These are phyloP conservation scores for Furcasterigmium sp. DNA, from an alignment of 2,329 filamentous ascomycete genomes.

Conservation along the genomic window DNA sequence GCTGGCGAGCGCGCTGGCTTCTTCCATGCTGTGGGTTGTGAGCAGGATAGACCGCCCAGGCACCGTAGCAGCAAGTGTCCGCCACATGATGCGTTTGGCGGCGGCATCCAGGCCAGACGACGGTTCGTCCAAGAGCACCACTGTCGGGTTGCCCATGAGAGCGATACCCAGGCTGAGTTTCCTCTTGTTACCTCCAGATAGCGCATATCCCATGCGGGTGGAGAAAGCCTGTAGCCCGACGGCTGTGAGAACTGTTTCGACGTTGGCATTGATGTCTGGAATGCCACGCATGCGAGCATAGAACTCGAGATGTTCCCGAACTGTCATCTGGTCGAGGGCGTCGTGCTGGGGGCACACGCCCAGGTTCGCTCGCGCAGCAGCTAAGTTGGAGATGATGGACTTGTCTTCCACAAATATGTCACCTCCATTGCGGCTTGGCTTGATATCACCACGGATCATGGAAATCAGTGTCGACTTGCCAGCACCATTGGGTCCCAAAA, in stretches of 20 bases:
- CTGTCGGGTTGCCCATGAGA: slow-evolving; percentile 84
- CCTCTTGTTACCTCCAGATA: slow-evolving; percentile 90
- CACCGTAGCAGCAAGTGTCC: slow-evolving; percentile 68
- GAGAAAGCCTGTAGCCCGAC: slow-evolving; percentile 71
- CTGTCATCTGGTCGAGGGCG: slow-evolving; percentile 88
- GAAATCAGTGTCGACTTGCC: slow-evolving; percentile 90
- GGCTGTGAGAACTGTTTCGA: slow-evolving; percentile 70
- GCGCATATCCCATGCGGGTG: slow-evolving; percentile 68
- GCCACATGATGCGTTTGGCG: slow-evolving; percentile 91
- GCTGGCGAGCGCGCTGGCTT: slow-evolving; percentile 81
- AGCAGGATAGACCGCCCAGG: slow-evolving; percentile 77
- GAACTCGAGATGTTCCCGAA: slow-evolving; percentile 78
- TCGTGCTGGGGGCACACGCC: slow-evolving; percentile 91
- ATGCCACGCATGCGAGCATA: slow-evolving; percentile 84
- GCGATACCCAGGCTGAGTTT: slow-evolving; percentile 87
- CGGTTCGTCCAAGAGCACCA: slow-evolving; percentile 85
- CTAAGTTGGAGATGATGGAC: slow-evolving; percentile 67
- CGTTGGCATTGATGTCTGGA: slow-evolving; percentile 68
- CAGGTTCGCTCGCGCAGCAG: slow-evolving; percentile 67
- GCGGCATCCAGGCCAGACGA: slow-evolving; percentile 85
- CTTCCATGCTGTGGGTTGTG: slow-evolving; percentile 94
- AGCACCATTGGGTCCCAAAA: slow-evolving; percentile 86
- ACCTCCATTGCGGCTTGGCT: slow-evolving; percentile 64
- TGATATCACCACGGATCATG: slow-evolving; percentile 79
- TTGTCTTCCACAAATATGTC: slow-evolving; percentile 76